A percentile compares a stretch with the other conserved stretches of the same genome.
phyloP scores from a whole-genome alignment of 768 basidiomycete genomes.

The Boletus huronensis region DNA sequence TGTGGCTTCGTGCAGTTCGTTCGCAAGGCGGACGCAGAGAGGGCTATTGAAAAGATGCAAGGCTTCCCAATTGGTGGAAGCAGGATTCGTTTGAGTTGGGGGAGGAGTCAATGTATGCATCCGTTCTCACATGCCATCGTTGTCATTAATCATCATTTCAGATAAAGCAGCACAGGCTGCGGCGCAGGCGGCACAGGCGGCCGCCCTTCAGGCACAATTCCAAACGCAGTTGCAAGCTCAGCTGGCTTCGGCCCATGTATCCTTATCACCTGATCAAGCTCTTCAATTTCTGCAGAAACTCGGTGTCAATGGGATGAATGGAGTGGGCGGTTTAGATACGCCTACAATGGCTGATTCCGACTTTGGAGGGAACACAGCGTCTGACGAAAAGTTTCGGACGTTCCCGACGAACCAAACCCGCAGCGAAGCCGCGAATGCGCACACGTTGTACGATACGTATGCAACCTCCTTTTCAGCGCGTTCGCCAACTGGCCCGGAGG shows the following conservation, averaged over 20 bases:
- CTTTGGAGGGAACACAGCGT: conserved; percentile 13
- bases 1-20: conserved; percentile 97
- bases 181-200: conserved; percentile 76
- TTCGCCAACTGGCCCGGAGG: conserved; percentile 13
- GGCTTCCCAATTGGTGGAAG: conserved; percentile 93
- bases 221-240: conserved; percentile 38
- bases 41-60: conserved; percentile 95
- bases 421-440: conserved; percentile 11
- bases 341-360: conserved; percentile 7
- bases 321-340: conserved; percentile 12
- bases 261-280: conserved; percentile 59
- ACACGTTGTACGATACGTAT: conserved; percentile 23
- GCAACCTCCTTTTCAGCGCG: conserved; percentile 15
- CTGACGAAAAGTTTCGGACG: conserved; percentile 25
- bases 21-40: conserved; percentile 85
- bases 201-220: conserved; percentile 53
- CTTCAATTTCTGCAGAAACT: conserved; percentile 59
- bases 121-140: not conserved
- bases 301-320: conserved; percentile 39
- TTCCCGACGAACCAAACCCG: conserved; percentile 20
- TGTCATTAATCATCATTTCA: conserved; percentile 27
- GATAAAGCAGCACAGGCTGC: conserved; percentile 92
- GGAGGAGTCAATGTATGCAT: conserved; percentile 77
- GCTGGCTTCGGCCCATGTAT: conserved; percentile 21
- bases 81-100: conserved; percentile 89